These are phyloP conservation scores for Elsinoe arachidis DNA, from an alignment of 2,329 filamentous ascomycete species.

Conservation along the genomic window DNA sequence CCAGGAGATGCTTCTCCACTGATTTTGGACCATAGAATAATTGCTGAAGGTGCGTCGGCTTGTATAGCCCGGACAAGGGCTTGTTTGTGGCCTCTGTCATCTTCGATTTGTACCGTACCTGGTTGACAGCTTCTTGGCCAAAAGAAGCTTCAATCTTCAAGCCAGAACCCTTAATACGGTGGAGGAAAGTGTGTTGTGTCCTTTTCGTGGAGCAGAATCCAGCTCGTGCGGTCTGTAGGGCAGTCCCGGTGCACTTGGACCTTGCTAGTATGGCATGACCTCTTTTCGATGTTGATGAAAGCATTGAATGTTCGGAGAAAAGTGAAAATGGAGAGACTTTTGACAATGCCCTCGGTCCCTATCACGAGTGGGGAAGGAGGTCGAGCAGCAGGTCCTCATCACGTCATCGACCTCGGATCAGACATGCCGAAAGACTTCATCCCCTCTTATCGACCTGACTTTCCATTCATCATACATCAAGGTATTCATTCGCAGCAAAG, in stretches of 20 bases:
- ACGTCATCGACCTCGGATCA: conserved; percentile 3
- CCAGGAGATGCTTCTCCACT: conserved; percentile 40
- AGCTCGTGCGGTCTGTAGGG: background rate
- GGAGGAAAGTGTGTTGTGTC: background rate
- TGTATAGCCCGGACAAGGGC: conserved; percentile 43
- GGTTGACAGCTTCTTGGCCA: background rate
- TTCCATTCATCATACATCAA: no score
- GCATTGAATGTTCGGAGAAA: background rate
- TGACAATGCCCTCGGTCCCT: no score
- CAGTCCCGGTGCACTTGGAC: background rate
- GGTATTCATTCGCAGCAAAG: no score
- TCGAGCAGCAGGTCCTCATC: background rate
- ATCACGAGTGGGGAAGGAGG: background rate
- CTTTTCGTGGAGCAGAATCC: background rate
- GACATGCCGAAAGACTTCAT: background rate
- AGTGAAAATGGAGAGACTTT: background rate
- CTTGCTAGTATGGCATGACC: background rate
- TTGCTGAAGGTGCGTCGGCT: conserved; percentile 41
- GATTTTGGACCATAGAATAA: conserved; percentile 43
- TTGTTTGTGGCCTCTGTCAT: conserved; percentile 37
- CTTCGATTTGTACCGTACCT: conserved; percentile 27
- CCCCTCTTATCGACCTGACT: no score
- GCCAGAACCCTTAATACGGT: background rate
- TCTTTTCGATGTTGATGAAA: background rate
- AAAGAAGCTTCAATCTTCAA: background rate